Base-by-base conservation (phyloP, 2,329 filamentous ascomycete genomes). In the Neofusicoccum parvum region DNA sequence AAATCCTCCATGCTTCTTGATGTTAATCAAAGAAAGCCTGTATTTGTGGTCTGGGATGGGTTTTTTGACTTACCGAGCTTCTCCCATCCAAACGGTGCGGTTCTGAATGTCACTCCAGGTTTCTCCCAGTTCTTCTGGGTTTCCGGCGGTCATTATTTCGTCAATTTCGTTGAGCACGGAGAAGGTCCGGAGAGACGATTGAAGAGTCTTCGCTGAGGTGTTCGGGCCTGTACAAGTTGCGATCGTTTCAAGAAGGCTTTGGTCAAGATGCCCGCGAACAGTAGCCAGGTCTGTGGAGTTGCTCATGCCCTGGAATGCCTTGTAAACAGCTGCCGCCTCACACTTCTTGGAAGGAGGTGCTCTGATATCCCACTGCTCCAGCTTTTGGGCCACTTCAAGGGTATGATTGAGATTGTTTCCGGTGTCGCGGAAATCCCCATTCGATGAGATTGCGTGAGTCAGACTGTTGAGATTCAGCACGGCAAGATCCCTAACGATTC, bases 351-450 rank as follows among this genome's bases (percentile, higher is more conserved):
- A 80, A 7, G 84, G 81, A 0, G 93, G 91, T 0, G 89, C 88
- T 14, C 92, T 91, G 20, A 98, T 84, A 74, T 97, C 94, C 95
- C 95, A 99, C 72, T 94, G 90, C 70, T 95, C 93, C 15, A 98
- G 82, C 69, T 90, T 90, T 67, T 92, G 87, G 20, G 94, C 93
- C 5, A 92, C 92, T 62, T 88, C 86, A 68, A 96, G 90, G 62
- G 92, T 92, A 67, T 86, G 90, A 53, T 92, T 89, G 7, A 91
- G 81, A 7, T 84, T 79, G 2, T 85, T 81, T 3, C 85, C 85
- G 34, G 81, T 83, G 41, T 87, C 86, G 10, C 85, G 78, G 23
- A 82, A 85, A 65, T 90, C 85, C 65, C 92, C 88, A 7, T 84
- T 86, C 65, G 90, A 87, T 7, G 94, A 82, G 27, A 98, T 81